Evolutionary conservation across 2,329 filamentous ascomycete species (phyloP), one percentile per base, ranked within the genome.

Genomic region (Shiraia sp.): DNA sequence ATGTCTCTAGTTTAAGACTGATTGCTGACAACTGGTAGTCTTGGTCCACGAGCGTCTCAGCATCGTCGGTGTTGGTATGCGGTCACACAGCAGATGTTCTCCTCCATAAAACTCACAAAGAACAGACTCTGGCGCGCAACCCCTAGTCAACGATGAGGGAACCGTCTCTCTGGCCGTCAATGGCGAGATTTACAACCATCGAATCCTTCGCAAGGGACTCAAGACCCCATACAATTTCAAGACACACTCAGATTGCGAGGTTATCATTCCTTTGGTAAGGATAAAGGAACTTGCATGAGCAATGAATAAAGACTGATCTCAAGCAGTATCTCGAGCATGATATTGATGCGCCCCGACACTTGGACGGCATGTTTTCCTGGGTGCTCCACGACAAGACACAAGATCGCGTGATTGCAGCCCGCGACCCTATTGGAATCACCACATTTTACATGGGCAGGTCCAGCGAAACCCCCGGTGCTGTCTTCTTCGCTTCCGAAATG

Each of bases 281-380:
- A 41, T 26, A 30, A 24, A 15, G 16, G 17, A 10, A 14, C 10
- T 22, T 10, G 27, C 10, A 26, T 6, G 24, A 13, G 10, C 13
- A 10, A 32, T 25, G 25, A 6, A 26, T 13, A n/a, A 9, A 37
- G 35, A 45, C 62, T 69, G 41, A 66, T 42, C 13, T 6, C 16
- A 16, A 10, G 34, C 49, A 95, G 88, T 99, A 99, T 71, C 81
- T 90, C 76, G 85, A 97, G 74, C 82, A 95, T 80, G 93, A 85
- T 64, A 79, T 95, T 58, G 90, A 97, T 65, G 90, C 92, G 44
- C 91, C 93, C 49, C 93, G 92, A 74, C 79, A 90, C 73, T 84
- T 99, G 57, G 93, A 99, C 71, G 93, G 93, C 77, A 99, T 99
- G 93, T 99, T 99, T 81, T 96, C 92, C 12, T 99, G 95, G 76